Evolutionary conservation across 805 yeast genomes (phyloP), one percentile per base, ranked within the genome.

Genomic region (Metschnikowia similis): DNA sequence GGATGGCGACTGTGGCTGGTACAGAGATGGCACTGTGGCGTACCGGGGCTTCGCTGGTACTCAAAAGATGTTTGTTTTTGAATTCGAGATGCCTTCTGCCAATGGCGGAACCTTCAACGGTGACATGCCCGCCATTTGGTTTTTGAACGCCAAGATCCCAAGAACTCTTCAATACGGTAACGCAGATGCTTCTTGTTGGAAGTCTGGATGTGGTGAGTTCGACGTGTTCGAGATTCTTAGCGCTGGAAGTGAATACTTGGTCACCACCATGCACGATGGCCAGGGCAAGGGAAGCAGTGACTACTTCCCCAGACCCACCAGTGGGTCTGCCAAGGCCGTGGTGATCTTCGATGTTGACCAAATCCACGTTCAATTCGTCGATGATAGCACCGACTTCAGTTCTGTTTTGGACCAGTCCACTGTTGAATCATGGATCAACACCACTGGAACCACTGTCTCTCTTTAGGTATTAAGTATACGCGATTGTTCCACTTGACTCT

Each of bases 71-170:
- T 91, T 94, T 69, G 85, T 89, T 46, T 89, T 94, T 66, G 97
- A 92, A 76, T 94, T 94, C 74, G 75, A 78, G 66, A 94, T 94
- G 99, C 99, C 99, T 56, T 65, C 80, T 52, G 74, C 78, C 53
- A 66, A 77, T 41, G 63, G 75, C 32, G 50, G 50, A 13, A 43
- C 52, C 11, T 41, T 39, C 50, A 90, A 91, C 78, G 78, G 79
- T 64, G 97, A 94, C 70, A 92, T 94, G 98, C 99, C 99, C 58
- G 98, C 99, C 55, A 80, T 91, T 61, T 91, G 98, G 98, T 76
- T 91, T 70, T 82, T 91, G 68, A 91, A 91, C 70, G 96, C 96
- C 55, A 87, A 88, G 77, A 85, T 91, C 65, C 97, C 99, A 73
- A 89, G 99, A 80, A 91, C 97, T 59, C 73, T 84, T 64, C 98